These are phyloP conservation scores for Arabidopsis arenosa DNA, from an alignment of 345 rosid genomes.

Conservation along the genomic window DNA sequence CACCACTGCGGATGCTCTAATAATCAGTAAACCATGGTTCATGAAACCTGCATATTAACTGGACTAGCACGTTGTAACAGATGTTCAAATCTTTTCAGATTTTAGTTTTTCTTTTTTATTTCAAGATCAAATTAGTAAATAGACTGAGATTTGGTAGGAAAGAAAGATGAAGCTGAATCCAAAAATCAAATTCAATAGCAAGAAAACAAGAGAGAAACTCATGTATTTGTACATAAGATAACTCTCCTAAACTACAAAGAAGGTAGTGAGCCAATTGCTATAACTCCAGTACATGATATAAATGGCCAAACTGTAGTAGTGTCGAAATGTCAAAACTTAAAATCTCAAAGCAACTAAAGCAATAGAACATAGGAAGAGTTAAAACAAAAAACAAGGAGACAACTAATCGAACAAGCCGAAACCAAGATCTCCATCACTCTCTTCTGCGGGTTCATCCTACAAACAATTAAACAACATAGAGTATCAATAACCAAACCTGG, in stretches of 20 bases:
- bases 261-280: not conserved
- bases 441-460: slow-evolving; percentile 82
- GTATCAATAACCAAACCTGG: not conserved
- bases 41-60: too few species aligned
- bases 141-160: too few species aligned
- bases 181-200: too few species aligned
- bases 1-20: too few species aligned
- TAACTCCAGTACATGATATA: not conserved
- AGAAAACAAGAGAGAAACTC: too few species aligned
- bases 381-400: not conserved
- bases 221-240: not conserved
- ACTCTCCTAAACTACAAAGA: not conserved
- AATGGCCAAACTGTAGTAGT: slow-evolving; percentile 1
- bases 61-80: too few species aligned
- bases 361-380: not conserved
- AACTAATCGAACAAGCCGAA: slow-evolving; percentile 79
- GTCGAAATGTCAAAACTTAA: slow-evolving; percentile 28
- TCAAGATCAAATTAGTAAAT: too few species aligned
- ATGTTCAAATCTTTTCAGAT: too few species aligned
- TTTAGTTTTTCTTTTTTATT: too few species aligned
- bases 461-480: not conserved
- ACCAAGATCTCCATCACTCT: slow-evolving; percentile 88
- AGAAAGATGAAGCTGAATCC: too few species aligned
- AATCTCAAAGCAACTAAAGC: slow-evolving; percentile 37
- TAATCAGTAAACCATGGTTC: too few species aligned